Percentiles rank a stretch among this genome's conserved stretches.
Conservation (phyloP, 2,329 filamentous ascomycete genomes). For the Curvularia sp. region DNA sequence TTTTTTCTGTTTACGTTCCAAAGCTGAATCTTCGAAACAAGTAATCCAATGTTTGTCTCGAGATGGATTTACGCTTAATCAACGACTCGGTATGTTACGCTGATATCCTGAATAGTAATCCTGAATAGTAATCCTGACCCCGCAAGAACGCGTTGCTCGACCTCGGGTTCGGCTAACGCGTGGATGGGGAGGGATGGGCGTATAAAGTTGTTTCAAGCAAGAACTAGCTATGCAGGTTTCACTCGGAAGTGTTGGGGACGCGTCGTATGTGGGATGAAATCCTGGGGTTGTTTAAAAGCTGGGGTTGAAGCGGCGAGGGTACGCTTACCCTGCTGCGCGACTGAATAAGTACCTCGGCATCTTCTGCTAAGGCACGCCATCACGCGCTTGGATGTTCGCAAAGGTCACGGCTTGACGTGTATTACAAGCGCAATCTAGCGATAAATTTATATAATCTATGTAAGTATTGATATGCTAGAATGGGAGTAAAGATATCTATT, state of each 20-base stretch:
- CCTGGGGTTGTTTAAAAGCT: not conserved
- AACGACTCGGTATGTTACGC: not conserved
- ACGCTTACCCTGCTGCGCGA: not conserved
- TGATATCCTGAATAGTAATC: not conserved
- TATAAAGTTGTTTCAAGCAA: not conserved
- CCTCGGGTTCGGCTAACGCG: not conserved
- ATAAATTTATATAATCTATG: not conserved
- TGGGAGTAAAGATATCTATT: not conserved
- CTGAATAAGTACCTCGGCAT: conserved; percentile 21
- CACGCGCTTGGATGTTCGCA: conserved; percentile 1
- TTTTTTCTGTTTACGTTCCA: not conserved
- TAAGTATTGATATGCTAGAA: not conserved
- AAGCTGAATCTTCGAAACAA: not conserved
- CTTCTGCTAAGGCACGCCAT: conserved; percentile 14
- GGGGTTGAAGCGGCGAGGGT: not conserved
- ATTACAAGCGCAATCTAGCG: not conserved
- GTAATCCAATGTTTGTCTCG: not conserved
- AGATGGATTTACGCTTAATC: not conserved
- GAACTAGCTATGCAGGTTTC: not conserved
- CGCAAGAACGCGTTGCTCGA: not conserved
- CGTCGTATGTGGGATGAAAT: not conserved
- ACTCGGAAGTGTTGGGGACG: not conserved
- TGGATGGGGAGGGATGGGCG: not conserved
- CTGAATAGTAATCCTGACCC: not conserved
- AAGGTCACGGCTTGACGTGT: not conserved